A percentile compares a stretch with the other conserved stretches of the same genome.
Conservation (phyloP, 2,329 filamentous ascomycete genomes). For the Aspergillus udagawae region DNA sequence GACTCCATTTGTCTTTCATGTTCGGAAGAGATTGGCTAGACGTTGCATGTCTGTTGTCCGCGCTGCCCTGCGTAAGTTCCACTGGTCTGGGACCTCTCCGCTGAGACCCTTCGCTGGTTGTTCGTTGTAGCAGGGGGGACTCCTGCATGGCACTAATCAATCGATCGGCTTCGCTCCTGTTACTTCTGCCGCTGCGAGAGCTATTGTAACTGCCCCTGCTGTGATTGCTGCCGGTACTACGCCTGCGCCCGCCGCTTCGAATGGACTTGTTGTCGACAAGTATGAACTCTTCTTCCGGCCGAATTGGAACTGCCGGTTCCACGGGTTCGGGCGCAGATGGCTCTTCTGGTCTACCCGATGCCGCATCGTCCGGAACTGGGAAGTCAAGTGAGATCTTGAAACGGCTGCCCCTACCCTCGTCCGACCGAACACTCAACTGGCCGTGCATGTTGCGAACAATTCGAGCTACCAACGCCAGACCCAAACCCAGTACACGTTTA, state of each 20-base stretch:
- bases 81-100: neutral
- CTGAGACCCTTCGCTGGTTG: conserved; percentile 12
- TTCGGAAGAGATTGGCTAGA: conserved; percentile 3
- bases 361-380: conserved; percentile 48
- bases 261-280: conserved; percentile 28
- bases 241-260: conserved; percentile 11
- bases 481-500: conserved; percentile 65
- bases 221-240: conserved; percentile 24
- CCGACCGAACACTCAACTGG: conserved; percentile 77
- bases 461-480: conserved; percentile 78
- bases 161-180: conserved; percentile 37
- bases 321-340: neutral
- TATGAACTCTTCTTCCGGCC: conserved; percentile 35
- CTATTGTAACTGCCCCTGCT: conserved; percentile 33
- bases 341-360: neutral
- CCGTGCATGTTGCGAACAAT: conserved; percentile 86
- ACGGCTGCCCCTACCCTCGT: conserved; percentile 74
- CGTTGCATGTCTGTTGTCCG: conserved; percentile 11
- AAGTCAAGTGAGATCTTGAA: conserved; percentile 81
- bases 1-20: neutral
- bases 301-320: conserved; percentile 27
- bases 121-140: conserved; percentile 19
- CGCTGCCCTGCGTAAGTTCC: conserved; percentile 4
- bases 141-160: conserved; percentile 42
- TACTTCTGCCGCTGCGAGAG: conserved; percentile 20